Conservation (phyloP, 2,329 filamentous ascomycete species). For the Diaporthe sp. region DNA sequence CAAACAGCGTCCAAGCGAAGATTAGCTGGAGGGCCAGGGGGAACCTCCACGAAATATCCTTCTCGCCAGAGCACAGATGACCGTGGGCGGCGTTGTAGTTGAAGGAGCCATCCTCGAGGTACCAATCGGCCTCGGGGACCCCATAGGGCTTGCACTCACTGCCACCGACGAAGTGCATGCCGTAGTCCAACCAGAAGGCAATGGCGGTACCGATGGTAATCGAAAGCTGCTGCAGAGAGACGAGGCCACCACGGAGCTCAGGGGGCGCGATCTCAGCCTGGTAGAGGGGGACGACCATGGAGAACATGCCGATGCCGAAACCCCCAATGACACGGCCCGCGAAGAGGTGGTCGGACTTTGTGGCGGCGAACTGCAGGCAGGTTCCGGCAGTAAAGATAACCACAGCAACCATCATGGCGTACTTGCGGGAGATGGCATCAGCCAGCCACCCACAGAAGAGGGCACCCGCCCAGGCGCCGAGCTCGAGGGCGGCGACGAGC, state of each 20-base stretch:
- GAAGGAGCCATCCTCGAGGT: conserved; percentile 38
- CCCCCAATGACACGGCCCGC: conserved; percentile 61
- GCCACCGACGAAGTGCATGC: conserved; percentile 46
- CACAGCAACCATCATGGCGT: conserved; percentile 56
- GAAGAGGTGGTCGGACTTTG: conserved; percentile 53
- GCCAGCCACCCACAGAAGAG: conserved; percentile 69
- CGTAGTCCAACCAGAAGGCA: conserved; percentile 44
- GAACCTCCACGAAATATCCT: conserved; percentile 42
- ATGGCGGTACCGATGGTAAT: conserved; percentile 43
- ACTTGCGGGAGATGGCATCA: conserved; percentile 68
- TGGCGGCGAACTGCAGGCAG: conserved; percentile 47
- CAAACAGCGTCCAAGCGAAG: conserved; percentile 41
- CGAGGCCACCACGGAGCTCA: conserved; percentile 41
- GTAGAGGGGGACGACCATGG: conserved; percentile 57
- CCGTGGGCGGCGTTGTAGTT: conserved; percentile 44
- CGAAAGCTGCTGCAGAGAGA: conserved; percentile 42
- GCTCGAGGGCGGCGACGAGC: conserved; percentile 66
- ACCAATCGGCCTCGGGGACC: conserved; percentile 39
- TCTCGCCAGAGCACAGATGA: conserved; percentile 43
- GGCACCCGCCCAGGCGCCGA: conserved; percentile 72
- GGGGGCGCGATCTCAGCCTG: conserved; percentile 48
- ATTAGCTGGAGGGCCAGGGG: conserved; percentile 44
- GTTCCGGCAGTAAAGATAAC: conserved; percentile 51
- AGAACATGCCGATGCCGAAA: conserved; percentile 62
- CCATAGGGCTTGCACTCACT: conserved; percentile 45